Conservation (phyloP, 495 filamentous ascomycete genomes). For the Elasticomyces elasticus region DNA sequence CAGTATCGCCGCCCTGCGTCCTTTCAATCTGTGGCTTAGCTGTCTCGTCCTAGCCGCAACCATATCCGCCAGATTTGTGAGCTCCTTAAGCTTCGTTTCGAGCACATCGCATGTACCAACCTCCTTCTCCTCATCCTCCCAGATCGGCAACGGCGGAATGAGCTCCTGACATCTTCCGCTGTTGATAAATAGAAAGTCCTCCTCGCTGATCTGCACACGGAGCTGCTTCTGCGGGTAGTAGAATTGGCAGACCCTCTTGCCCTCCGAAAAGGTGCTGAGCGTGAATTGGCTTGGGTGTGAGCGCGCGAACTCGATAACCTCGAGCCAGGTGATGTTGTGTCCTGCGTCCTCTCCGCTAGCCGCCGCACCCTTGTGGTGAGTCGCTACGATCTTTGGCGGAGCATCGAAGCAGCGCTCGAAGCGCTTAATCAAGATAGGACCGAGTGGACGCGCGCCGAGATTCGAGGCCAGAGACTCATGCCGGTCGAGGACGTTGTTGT, state of each 20-base stretch:
- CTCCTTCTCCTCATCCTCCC: constrained; percentile 80
- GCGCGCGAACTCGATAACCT: constrained; percentile 75
- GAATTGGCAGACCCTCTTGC: constrained; percentile 65
- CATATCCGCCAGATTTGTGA: constrained; percentile 68
- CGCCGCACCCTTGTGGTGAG: constrained; percentile 51
- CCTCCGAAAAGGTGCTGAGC: constrained; percentile 56
- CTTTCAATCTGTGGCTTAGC: constrained; percentile 70
- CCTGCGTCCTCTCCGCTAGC: constrained; percentile 46
- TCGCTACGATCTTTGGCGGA: constrained; percentile 57
- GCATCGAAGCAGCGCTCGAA: constrained; percentile 82
- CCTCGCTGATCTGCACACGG: constrained; percentile 75
- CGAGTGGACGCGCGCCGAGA: constrained; percentile 71
- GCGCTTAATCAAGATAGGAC: constrained; percentile 70
- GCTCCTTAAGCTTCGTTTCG: constrained; percentile 60
- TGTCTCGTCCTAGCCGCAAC: constrained; percentile 72
- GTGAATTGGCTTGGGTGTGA: constrained; percentile 71
- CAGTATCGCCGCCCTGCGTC: constrained; percentile 33
- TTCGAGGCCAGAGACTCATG: constrained; percentile 80
- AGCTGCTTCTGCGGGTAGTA: constrained; percentile 57
- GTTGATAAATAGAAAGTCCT: constrained; percentile 71
- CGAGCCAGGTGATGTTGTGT: constrained; percentile 59
- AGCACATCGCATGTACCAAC: constrained; percentile 73
- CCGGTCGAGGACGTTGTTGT: constrained; percentile 71
- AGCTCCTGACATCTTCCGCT: constrained; percentile 77
- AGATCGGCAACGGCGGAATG: constrained; percentile 69